Evolutionary conservation across 2,329 filamentous ascomycete species (phyloP).

Genomic region (Alternaria arbusti): DNA sequence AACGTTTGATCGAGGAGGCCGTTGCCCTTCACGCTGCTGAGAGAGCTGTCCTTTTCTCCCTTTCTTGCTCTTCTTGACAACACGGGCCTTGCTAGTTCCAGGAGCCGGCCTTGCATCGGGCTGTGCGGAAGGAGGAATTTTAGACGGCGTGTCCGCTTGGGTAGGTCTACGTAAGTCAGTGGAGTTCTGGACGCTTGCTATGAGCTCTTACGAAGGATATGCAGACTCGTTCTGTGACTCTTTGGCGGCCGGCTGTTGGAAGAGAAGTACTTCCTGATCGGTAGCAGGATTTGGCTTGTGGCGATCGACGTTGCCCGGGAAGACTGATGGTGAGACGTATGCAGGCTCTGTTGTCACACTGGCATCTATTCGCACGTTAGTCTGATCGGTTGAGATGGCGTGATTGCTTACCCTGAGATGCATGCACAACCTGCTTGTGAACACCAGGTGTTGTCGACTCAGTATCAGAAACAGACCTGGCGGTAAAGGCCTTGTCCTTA

Average conservation of each 20-base stretch:
- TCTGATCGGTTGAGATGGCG: background rate
- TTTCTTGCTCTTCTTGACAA: constrained; percentile 3
- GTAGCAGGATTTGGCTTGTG: background rate
- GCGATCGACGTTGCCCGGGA: background rate
- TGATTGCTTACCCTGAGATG: background rate
- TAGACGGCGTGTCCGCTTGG: background rate
- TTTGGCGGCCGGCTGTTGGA: background rate
- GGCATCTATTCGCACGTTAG: constrained; percentile 1
- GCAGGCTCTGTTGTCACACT: background rate
- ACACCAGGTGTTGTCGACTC: background rate
- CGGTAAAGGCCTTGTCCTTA: background rate
- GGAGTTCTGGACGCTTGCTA: background rate
- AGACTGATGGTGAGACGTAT: background rate
- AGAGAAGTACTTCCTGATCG: background rate
- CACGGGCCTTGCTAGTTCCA: background rate
- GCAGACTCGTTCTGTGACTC: background rate
- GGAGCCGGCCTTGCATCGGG: background rate
- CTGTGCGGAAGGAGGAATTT: background rate
- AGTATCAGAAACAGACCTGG: background rate
- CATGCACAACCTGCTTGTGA: background rate
- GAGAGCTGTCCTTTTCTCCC: background rate
- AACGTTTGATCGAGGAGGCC: constrained; percentile 3
- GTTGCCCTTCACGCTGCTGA: background rate
- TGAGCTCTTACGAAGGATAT: background rate
- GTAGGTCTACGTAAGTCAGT: constrained; percentile 1